Percentiles rank a stretch among this genome's conserved stretches.
Evolutionary conservation across 805 yeast genomes (phyloP).

Genomic region (Deakozyma indianensis): DNA sequence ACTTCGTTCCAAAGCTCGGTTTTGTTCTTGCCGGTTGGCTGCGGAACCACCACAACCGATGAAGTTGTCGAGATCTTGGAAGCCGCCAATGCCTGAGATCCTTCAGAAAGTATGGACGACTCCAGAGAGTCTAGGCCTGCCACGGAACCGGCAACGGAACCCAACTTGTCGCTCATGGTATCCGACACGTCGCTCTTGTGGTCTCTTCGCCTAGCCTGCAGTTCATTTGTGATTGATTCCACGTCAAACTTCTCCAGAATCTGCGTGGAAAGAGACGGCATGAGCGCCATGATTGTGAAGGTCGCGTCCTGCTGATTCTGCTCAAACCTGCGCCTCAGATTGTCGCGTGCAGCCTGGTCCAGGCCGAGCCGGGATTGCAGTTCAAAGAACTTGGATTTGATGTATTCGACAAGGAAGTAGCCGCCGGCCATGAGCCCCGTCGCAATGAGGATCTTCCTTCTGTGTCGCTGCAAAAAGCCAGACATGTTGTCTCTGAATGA

Average conservation of each 20-base stretch:
- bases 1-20: slow-evolving; percentile 73
- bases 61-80: not conserved
- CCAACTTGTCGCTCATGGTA: not conserved
- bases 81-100: not conserved
- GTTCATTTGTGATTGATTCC: slow-evolving; percentile 55
- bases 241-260: slow-evolving; percentile 50
- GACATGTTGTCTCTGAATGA: no score
- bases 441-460: slow-evolving; percentile 28
- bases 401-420: slow-evolving; percentile 29
- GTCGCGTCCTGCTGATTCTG: slow-evolving; percentile 88
- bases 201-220: slow-evolving; percentile 40
- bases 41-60: slow-evolving; percentile 1
- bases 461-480: slow-evolving; percentile 30
- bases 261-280: slow-evolving; percentile 61
- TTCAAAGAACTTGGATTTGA: slow-evolving; percentile 31
- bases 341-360: slow-evolving; percentile 48
- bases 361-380: slow-evolving; percentile 38
- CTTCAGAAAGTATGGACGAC: not conserved
- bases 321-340: slow-evolving; percentile 66
- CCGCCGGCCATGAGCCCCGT: slow-evolving; percentile 31
- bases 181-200: not conserved
- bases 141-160: no score
- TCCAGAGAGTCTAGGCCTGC: slow-evolving; percentile 6
- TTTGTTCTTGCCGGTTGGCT: slow-evolving; percentile 20
- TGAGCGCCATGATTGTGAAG: slow-evolving; percentile 65